Percentiles rank a stretch among this genome's conserved stretches.
Conservation (phyloP, 495 filamentous ascomycete species). For the Neurospora sp. region DNA sequence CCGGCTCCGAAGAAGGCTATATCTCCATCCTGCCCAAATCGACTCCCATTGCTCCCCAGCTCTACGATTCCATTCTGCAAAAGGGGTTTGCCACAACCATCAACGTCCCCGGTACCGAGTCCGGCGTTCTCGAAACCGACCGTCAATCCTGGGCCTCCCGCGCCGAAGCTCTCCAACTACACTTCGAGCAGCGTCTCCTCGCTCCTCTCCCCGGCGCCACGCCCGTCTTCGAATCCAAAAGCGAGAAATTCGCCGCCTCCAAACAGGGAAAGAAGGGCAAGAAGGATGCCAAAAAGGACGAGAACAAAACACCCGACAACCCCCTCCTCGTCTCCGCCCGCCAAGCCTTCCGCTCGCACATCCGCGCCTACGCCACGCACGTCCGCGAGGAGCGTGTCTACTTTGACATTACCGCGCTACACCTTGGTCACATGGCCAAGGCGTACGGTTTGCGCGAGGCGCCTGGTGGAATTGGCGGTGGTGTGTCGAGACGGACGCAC, state of each 20-base stretch:
- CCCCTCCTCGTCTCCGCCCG: slow-evolving; percentile 57
- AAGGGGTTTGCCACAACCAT: slow-evolving; percentile 42
- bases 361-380: slow-evolving; percentile 92
- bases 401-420: slow-evolving; percentile 82
- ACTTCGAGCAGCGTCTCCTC: slow-evolving; percentile 39
- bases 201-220: slow-evolving; percentile 5
- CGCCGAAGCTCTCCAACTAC: slow-evolving; percentile 38
- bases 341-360: slow-evolving; percentile 79
- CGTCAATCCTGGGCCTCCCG: slow-evolving; percentile 32
- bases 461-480: slow-evolving; percentile 64
- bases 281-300: slow-evolving; percentile 2
- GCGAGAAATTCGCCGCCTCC: slow-evolving; percentile 3
- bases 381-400: slow-evolving; percentile 67
- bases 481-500: slow-evolving; percentile 28
- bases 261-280: slow-evolving; percentile 17
- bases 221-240: not conserved
- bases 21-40: slow-evolving; percentile 53
- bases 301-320: slow-evolving; percentile 8
- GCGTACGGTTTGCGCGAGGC: slow-evolving; percentile 80
- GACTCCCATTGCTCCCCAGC: slow-evolving; percentile 24
- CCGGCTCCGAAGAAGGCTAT: slow-evolving; percentile 86
- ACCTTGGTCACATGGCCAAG: slow-evolving; percentile 91
- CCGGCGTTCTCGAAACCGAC: slow-evolving; percentile 8
- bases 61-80: slow-evolving; percentile 40
- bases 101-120: slow-evolving; percentile 21